Percentiles rank a stretch among this genome's conserved stretches.
Conservation (phyloP, 129 eudicot genomes). For the Helichrysum umbraculigerum region DNA sequence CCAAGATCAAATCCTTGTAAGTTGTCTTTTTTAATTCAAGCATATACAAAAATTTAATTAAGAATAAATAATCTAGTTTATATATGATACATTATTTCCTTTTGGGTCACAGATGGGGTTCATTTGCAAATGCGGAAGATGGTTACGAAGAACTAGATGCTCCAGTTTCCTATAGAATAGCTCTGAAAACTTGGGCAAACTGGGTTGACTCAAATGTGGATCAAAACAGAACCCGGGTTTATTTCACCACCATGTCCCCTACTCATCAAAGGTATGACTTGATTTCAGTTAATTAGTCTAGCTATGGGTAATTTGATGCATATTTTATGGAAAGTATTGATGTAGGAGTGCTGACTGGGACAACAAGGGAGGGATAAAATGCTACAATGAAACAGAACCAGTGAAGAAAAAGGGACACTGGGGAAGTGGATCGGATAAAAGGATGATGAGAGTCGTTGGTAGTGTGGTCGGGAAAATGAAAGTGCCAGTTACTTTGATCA, state of each 20-base stretch:
- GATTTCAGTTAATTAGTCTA: background rate
- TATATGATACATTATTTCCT: background rate
- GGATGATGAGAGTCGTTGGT: constrained; percentile 66
- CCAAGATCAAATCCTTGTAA: constrained; percentile 77
- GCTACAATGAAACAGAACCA: constrained; percentile 90
- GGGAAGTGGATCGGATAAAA: constrained; percentile 88
- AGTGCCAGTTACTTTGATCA: constrained; percentile 65
- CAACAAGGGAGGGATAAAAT: constrained; percentile 59
- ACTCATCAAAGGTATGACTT: constrained; percentile 76
- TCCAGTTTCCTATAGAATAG: constrained; percentile 70
- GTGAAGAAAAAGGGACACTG: constrained; percentile 62
- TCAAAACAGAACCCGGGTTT: constrained; percentile 66
- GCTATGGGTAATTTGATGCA: background rate
- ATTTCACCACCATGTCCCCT: constrained; percentile 97
- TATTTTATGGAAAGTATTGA: background rate
- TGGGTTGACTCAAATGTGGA: constrained; percentile 87
- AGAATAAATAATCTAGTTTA: background rate
- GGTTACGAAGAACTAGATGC: constrained; percentile 86
- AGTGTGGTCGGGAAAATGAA: constrained; percentile 66
- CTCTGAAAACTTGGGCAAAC: constrained; percentile 94
- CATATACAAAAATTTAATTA: background rate
- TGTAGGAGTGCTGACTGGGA: constrained; percentile 79
- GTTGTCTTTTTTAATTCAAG: constrained; percentile 14
- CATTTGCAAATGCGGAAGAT: constrained; percentile 89
- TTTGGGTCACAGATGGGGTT: constrained; percentile 78